These are phyloP conservation scores for Venturia pyrina DNA, from an alignment of 2,329 filamentous ascomycete genomes.

Conservation along the genomic window DNA sequence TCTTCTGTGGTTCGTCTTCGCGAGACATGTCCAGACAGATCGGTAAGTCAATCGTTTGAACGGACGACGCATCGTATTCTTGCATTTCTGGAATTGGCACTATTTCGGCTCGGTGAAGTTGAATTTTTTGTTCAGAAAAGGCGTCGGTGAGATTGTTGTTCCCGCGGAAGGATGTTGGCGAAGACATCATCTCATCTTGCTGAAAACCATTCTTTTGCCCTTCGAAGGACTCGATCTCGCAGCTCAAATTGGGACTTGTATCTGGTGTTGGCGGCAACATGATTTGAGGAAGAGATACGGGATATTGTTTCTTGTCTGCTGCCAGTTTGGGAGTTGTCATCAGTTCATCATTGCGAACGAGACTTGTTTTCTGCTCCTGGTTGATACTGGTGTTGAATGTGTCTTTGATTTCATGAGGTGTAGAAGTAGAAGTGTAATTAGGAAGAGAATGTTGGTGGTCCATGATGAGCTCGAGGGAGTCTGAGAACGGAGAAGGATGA, in stretches of 20 bases:
- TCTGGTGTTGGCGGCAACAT: background rate
- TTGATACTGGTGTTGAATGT: background rate
- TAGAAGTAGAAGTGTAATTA: background rate
- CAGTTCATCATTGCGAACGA: background rate
- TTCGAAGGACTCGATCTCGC: background rate
- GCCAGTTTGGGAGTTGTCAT: background rate
- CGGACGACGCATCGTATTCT: background rate
- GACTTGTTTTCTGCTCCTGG: background rate
- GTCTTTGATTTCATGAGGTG: background rate
- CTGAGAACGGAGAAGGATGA: background rate
- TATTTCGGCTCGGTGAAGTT: background rate
- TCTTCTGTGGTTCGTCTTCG: background rate
- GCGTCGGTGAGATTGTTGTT: background rate
- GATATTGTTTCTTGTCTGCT: no score
- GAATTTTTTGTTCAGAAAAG: background rate
- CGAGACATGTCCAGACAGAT: background rate
- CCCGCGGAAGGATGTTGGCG: background rate
- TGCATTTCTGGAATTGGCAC: background rate
- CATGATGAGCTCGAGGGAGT: background rate
- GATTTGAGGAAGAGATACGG: no score
- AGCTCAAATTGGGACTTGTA: background rate
- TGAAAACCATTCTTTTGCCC: background rate
- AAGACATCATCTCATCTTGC: background rate
- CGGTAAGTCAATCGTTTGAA: background rate
- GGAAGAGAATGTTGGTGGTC: background rate